Percentiles rank a stretch among this genome's conserved stretches.
Conservation (phyloP, 2,329 filamentous ascomycete species). For the Nigrospora oryzae region DNA sequence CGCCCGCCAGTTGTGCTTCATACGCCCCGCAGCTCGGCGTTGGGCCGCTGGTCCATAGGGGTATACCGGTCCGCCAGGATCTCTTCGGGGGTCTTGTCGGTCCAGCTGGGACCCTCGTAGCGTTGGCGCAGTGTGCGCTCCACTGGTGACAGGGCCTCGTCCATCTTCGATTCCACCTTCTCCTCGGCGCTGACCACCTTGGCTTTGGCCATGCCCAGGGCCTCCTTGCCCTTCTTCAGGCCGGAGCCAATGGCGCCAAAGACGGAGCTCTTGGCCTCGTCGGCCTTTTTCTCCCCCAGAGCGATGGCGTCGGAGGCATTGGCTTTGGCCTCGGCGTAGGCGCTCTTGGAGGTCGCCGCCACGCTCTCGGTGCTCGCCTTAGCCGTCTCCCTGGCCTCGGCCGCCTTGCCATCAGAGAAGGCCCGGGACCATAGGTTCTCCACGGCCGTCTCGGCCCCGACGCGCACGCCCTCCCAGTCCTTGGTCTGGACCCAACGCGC, state of each 20-base stretch:
- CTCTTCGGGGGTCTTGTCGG: constrained; percentile 43
- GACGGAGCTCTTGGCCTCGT: constrained; percentile 27
- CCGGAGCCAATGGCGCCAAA: constrained; percentile 29
- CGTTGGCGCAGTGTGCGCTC: constrained; percentile 43
- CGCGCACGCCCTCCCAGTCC: constrained; percentile 56
- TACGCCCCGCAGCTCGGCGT: constrained; percentile 31
- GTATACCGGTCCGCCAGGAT: constrained; percentile 26
- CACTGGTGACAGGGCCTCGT: constrained; percentile 25
- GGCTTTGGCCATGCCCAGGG: constrained; percentile 27
- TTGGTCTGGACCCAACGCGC: constrained; percentile 58
- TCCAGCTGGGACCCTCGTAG: constrained; percentile 32
- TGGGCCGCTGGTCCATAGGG: constrained; percentile 28
- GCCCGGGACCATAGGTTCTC: constrained; percentile 34
- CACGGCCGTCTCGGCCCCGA: constrained; percentile 43
- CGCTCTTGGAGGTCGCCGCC: constrained; percentile 19
- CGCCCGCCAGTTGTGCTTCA: constrained; percentile 2
- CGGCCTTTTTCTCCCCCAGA: constrained; percentile 20
- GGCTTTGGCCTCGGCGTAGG: constrained; percentile 20
- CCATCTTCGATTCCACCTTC: constrained; percentile 20
- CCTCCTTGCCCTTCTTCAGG: constrained; percentile 30
- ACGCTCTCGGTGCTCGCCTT: constrained; percentile 17
- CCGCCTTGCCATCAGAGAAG: constrained; percentile 10
- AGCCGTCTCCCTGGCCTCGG: constrained; percentile 18
- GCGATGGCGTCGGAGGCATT: constrained; percentile 14
- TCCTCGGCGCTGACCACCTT: constrained; percentile 25